A percentile compares a stretch with the other conserved stretches of the same genome.
Conservation (phyloP, 352 stramenopile genomes). For the Pythium utonaiense region DNA sequence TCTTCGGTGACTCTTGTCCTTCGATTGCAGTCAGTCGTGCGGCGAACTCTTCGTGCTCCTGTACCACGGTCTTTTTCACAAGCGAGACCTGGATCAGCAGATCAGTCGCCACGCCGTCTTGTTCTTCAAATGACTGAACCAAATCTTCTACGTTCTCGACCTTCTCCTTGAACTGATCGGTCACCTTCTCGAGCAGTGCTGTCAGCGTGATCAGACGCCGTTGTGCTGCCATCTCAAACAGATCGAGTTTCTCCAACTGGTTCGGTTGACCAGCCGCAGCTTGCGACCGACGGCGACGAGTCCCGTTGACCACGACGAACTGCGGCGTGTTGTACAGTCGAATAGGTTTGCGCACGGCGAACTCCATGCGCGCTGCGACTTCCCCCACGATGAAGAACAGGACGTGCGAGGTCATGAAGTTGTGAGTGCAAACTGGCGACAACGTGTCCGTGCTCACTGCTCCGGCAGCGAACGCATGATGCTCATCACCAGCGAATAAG, state of each 20-base stretch:
- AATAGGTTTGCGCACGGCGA: conserved; percentile 40
- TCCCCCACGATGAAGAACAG: conserved; percentile 80
- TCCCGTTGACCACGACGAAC: conserved; percentile 18
- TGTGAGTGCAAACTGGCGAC: conserved; percentile 34
- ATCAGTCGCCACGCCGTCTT: conserved; percentile 48
- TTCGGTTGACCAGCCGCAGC: not conserved
- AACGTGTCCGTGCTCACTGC: conserved; percentile 1
- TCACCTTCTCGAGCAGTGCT: conserved; percentile 37
- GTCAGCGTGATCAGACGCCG: conserved; percentile 1
- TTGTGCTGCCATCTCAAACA: conserved; percentile 29
- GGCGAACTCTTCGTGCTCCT: conserved; percentile 37
- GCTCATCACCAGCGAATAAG: conserved; percentile 88
- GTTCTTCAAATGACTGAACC: conserved; percentile 57
- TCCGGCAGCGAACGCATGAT: conserved; percentile 21
- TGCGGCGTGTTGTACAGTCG: conserved; percentile 17
- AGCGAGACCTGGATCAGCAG: conserved; percentile 70
- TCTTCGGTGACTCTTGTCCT: conserved; percentile 24
- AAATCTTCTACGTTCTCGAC: conserved; percentile 53
- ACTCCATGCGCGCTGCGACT: conserved; percentile 73
- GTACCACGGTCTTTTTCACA: conserved; percentile 43
- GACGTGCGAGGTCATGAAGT: conserved; percentile 58
- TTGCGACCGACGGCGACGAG: conserved; percentile 8
- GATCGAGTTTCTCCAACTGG: conserved; percentile 16
- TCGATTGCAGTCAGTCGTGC: conserved; percentile 40
- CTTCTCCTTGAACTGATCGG: conserved; percentile 57